Evolutionary conservation across 306 rosid genomes (phyloP).

Genomic region (Vigna unguiculata): DNA sequence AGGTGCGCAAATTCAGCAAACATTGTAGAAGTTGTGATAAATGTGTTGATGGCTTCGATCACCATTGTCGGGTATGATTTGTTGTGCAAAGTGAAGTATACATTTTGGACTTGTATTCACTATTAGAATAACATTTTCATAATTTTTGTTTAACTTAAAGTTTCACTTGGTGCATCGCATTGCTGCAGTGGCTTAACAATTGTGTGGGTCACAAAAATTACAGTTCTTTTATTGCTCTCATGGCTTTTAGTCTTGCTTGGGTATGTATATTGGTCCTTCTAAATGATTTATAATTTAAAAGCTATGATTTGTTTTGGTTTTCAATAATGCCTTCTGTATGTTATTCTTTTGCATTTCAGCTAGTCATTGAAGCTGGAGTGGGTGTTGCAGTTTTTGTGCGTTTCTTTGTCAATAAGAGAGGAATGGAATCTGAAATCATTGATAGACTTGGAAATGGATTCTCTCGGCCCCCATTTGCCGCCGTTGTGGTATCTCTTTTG

Average conservation of each 20-base stretch:
- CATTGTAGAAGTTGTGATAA: conserved; percentile 99
- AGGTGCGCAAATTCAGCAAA: conserved; percentile 98
- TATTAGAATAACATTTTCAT: conserved; percentile 30
- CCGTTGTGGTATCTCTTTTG: conserved; percentile 76
- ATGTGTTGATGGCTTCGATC: conserved; percentile 97
- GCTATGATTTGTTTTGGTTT: conserved; percentile 34
- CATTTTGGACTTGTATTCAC: conserved; percentile 34
- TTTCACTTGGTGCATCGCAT: conserved; percentile 47
- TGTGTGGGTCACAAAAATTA: conserved; percentile 97
- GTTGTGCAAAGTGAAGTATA: conserved; percentile 39
- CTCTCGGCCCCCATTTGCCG: conserved; percentile 92
- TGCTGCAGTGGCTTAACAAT: conserved; percentile 98
- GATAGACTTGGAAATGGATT: conserved; percentile 98
- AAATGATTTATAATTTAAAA: conserved; percentile 30
- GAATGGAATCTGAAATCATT: conserved; percentile 89
- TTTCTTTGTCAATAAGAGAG: conserved; percentile 84
- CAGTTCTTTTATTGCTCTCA: conserved; percentile 82
- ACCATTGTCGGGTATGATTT: conserved; percentile 90
- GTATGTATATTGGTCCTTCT: conserved; percentile 56
- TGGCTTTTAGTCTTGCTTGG: conserved; percentile 92
- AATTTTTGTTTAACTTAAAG: conserved; percentile 34
- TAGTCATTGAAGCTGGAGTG: conserved; percentile 91
- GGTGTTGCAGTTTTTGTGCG: conserved; percentile 93
- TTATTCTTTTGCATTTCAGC: conserved; percentile 59
- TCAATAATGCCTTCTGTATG: conserved; percentile 35